phyloP scores from a whole-genome alignment of 768 basidiomycete genomes.

The Mrakia blollopis region DNA sequence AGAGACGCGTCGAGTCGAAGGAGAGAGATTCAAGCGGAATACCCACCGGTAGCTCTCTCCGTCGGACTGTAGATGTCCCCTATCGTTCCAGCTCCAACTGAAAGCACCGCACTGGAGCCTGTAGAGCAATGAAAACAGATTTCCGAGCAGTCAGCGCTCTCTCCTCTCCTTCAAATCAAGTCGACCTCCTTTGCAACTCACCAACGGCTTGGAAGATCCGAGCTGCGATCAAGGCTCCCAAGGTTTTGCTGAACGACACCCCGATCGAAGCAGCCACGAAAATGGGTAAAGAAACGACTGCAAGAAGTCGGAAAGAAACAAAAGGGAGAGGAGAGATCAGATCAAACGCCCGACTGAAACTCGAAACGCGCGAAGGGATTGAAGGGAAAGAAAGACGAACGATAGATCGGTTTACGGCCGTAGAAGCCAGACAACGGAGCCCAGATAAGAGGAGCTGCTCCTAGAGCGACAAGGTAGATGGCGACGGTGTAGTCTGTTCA shows the following conservation, averaged over 20 bases:
- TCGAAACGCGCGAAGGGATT: not conserved
- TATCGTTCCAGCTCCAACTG: constrained; percentile 55
- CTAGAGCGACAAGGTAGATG: constrained; percentile 51
- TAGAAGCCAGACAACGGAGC: constrained; percentile 56
- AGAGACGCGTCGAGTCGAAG: no score
- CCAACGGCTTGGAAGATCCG: constrained; percentile 62
- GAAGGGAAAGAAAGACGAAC: not conserved
- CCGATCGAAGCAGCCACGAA: constrained; percentile 59
- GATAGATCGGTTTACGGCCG: constrained; percentile 49
- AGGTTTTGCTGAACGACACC: constrained; percentile 51
- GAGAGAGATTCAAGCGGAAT: no score
- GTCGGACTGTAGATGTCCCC: constrained; percentile 40
- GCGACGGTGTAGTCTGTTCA: constrained; percentile 39
- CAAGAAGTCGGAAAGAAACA: not conserved
- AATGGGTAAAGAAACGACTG: constrained; percentile 55
- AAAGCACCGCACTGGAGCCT: constrained; percentile 38
- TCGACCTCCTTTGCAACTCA: no score
- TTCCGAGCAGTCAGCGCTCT: no score
- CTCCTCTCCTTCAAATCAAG: no score
- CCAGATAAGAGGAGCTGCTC: constrained; percentile 53
- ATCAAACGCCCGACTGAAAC: not conserved
- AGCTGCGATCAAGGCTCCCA: constrained; percentile 56
- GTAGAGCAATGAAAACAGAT: constrained; percentile 36
- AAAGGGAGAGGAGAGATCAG: not conserved
- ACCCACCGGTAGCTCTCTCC: constrained; percentile 1